These are phyloP conservation scores for Closterium sp. DNA, from an alignment of 139 green algal species.

Conservation along the genomic window DNA sequence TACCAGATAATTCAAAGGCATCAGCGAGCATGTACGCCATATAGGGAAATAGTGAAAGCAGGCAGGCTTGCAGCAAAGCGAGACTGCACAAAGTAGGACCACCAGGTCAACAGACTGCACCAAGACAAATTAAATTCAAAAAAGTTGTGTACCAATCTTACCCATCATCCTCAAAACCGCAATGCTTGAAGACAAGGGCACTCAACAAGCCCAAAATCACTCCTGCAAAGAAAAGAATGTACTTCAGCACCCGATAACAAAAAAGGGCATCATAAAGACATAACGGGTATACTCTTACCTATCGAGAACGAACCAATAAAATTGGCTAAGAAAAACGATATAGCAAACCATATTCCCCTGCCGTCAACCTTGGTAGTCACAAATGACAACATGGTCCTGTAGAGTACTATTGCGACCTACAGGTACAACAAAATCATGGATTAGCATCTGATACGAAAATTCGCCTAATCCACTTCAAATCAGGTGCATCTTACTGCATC, in stretches of 20 bases:
- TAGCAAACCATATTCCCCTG: slow-evolving; percentile 14
- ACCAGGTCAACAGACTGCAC: neutral
- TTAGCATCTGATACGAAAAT: neutral
- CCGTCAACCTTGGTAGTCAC: slow-evolving; percentile 8
- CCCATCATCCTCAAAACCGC: slow-evolving; percentile 34
- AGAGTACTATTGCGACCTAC: slow-evolving; percentile 5
- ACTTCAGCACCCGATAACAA: neutral
- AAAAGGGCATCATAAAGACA: neutral
- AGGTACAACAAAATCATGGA: neutral
- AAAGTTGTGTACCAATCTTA: slow-evolving; percentile 15
- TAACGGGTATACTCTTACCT: neutral
- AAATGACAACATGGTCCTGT: slow-evolving; percentile 32
- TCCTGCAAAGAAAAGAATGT: slow-evolving; percentile 40
- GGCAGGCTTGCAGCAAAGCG: slow-evolving; percentile 25
- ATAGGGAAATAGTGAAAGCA: slow-evolving; percentile 48
- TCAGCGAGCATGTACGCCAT: slow-evolving; percentile 74
- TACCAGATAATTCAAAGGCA: slow-evolving; percentile 62
- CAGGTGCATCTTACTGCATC: slow-evolving; percentile 65
- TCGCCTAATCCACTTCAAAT: neutral
- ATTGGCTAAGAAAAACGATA: slow-evolving; percentile 54
- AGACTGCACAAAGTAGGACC: slow-evolving; percentile 19
- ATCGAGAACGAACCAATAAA: slow-evolving; percentile 56
- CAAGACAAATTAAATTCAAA: neutral
- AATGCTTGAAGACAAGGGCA: slow-evolving; percentile 40
- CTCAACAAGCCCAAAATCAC: slow-evolving; percentile 33